phyloP scores from a whole-genome alignment of 2,329 filamentous ascomycete genomes.

The Ophiosphaerella narmari region DNA sequence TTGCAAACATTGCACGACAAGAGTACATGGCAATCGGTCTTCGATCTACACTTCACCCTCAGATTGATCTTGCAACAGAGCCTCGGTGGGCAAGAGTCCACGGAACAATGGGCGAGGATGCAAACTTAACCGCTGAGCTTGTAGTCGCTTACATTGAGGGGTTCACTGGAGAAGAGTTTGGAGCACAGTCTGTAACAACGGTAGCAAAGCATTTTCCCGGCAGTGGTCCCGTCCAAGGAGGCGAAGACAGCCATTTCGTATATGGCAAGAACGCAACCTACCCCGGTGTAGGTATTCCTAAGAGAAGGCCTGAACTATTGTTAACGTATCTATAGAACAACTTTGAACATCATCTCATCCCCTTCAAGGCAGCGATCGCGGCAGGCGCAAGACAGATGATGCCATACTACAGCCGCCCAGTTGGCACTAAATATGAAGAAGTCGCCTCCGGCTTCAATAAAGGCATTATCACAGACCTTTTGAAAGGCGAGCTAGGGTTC shows the following conservation, averaged over 20 bases:
- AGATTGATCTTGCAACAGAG: constrained; percentile 58
- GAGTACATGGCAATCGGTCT: constrained; percentile 54
- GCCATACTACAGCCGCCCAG: constrained; percentile 57
- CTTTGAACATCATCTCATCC: constrained; percentile 56
- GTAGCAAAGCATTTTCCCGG: constrained; percentile 62
- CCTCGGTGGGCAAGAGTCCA: constrained; percentile 56
- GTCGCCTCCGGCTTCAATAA: constrained; percentile 60
- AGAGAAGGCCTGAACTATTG: not conserved
- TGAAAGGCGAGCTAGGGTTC: constrained; percentile 56
- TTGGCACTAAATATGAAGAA: constrained; percentile 53
- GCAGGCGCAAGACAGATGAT: constrained; percentile 58
- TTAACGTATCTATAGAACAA: constrained; percentile 38
- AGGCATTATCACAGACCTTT: constrained; percentile 55
- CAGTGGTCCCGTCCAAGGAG: constrained; percentile 54
- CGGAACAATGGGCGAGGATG: constrained; percentile 57
- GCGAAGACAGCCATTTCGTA: constrained; percentile 58
- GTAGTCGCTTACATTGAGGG: constrained; percentile 55
- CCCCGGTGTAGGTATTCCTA: constrained; percentile 42
- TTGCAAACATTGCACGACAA: constrained; percentile 56
- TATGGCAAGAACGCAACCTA: constrained; percentile 59
- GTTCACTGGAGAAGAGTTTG: constrained; percentile 54
- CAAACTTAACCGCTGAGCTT: constrained; percentile 44
- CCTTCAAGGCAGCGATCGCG: constrained; percentile 57
- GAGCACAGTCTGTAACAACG: constrained; percentile 51
- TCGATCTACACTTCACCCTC: constrained; percentile 55